phyloP scores from a whole-genome alignment of 257 asterid genomes.

The Jacaranda mimosifolia region DNA sequence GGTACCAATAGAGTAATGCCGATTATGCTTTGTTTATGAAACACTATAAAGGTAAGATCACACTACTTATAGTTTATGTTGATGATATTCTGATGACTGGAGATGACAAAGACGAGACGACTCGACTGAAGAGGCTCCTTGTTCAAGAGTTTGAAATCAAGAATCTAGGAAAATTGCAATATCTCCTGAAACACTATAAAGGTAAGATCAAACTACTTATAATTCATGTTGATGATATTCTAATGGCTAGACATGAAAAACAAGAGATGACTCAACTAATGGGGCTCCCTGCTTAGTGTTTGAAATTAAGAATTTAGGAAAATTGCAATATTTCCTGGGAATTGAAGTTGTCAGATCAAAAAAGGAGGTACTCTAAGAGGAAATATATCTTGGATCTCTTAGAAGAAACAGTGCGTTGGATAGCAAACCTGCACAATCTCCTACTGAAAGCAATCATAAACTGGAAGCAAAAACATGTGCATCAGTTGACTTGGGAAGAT shows the following conservation, averaged over 20 bases:
- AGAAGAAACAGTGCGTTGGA: neutral
- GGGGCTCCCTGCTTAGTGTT: neutral
- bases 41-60: neutral
- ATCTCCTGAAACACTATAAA: neutral
- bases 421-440: neutral
- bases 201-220: neutral
- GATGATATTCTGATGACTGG: neutral
- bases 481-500: neutral
- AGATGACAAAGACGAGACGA: neutral
- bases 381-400: neutral
- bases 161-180: neutral
- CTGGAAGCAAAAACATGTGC: neutral
- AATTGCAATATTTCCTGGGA: neutral
- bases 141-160: neutral
- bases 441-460: neutral
- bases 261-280: neutral
- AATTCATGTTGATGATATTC: neutral
- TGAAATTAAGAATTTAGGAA: neutral
- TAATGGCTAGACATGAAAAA: neutral
- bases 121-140: neutral
- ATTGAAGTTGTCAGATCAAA: neutral
- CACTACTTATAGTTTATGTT: neutral
- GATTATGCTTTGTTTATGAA: neutral
- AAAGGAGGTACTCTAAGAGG: neutral
- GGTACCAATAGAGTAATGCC: neutral